Conservation (phyloP, 306 rosid species). For the Rosa persica region DNA sequence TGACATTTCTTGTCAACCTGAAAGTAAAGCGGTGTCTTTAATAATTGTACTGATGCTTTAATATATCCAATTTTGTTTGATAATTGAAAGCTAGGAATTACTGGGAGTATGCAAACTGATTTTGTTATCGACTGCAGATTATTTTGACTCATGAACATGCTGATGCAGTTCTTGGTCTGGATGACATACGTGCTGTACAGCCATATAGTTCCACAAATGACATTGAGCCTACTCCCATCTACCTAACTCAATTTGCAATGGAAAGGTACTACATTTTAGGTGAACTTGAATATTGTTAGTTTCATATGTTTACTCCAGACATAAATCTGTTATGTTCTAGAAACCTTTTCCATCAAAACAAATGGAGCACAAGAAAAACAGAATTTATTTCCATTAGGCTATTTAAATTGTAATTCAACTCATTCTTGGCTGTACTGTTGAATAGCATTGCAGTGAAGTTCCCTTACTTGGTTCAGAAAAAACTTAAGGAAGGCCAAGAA, state of each 20-base stretch:
- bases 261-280: conserved; percentile 59
- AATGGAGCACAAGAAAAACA: neutral
- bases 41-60: conserved; percentile 2
- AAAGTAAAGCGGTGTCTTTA: neutral
- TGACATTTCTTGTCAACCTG: neutral
- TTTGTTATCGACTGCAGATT: conserved; percentile 58
- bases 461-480: conserved; percentile 81
- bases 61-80: neutral
- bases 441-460: conserved; percentile 77
- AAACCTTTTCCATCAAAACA: neutral
- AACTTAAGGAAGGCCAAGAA: conserved; percentile 81
- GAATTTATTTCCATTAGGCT: neutral
- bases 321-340: neutral
- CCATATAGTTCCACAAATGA: conserved; percentile 79
- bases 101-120: conserved; percentile 10
- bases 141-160: conserved; percentile 99
- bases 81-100: conserved; percentile 12
- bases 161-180: conserved; percentile 98
- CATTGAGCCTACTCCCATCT: conserved; percentile 82
- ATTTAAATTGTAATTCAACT: neutral
- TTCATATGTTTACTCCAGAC: neutral
- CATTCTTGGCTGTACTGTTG: conserved; percentile 25
- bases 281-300: neutral
- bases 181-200: conserved; percentile 90
- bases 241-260: conserved; percentile 77